Percentiles rank a stretch among this genome's conserved stretches.
Evolutionary conservation across 2,329 filamentous ascomycete species (phyloP).

Genomic region (Colletotrichum sp.): DNA sequence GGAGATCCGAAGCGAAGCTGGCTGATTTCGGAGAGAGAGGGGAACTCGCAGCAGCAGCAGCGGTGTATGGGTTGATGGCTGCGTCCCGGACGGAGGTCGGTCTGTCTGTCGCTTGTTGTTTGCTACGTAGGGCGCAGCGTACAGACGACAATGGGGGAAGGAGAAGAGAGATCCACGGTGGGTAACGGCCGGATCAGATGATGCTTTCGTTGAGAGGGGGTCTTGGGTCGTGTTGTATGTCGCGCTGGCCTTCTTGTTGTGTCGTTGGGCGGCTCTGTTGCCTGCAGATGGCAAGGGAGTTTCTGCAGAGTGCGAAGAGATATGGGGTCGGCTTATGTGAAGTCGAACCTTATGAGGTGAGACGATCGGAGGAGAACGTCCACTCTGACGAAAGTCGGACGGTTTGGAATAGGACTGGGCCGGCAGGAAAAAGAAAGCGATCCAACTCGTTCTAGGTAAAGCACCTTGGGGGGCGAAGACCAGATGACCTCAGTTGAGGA

Average conservation of each 20-base stretch:
- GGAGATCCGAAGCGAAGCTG: constrained; percentile 17
- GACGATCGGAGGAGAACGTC: constrained; percentile 12
- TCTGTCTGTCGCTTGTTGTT: not conserved
- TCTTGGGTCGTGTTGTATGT: not conserved
- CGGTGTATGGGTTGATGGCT: constrained; percentile 6
- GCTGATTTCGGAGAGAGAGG: not conserved
- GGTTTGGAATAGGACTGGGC: not conserved
- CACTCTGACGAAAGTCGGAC: not conserved
- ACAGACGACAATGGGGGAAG: not conserved
- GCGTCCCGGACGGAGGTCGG: not conserved
- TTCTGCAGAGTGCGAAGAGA: constrained; percentile 6
- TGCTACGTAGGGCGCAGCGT: not conserved
- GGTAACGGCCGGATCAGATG: constrained; percentile 15
- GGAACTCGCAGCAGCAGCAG: not conserved
- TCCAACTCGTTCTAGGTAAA: constrained; percentile 8
- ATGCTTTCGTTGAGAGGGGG: not conserved
- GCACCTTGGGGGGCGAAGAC: not conserved
- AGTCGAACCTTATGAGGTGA: constrained; percentile 12
- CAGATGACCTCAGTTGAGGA: constrained; percentile 16
- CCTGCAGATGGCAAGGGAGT: constrained; percentile 1
- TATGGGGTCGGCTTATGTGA: constrained; percentile 18
- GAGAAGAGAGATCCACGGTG: constrained; percentile 5
- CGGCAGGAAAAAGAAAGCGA: not conserved
- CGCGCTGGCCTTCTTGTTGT: constrained; percentile 1
- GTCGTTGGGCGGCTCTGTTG: constrained; percentile 15